Base-by-base conservation (phyloP, 495 filamentous ascomycete species). In the Tetracladium marchalianum region DNA sequence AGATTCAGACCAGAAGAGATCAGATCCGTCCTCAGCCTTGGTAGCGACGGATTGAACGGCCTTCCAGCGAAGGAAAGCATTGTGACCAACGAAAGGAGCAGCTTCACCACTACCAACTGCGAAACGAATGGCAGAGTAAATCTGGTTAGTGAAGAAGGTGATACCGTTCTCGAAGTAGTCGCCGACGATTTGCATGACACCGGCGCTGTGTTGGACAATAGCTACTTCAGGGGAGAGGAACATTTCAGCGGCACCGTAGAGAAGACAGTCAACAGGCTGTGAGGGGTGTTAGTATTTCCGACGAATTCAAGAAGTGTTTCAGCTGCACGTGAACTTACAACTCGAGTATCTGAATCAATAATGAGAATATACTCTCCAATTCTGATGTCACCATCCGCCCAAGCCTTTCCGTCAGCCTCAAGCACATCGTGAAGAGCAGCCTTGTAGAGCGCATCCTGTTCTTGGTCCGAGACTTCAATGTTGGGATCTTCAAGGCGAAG, bases 141-240 rank as follows among this genome's bases (percentile, higher is more conserved):
- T 77, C 5, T 85, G 67, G 51, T 85, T 77, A 9, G 82, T 86
- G 61, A 86, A 84, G 67, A 81, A 86, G 3, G 80, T 82, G 52
- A 85, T 77, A 11, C 70, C 76, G 43, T 68, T 71, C 55, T 80
- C 76, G 46, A 81, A 81, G 50, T 70, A 77, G 51, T 70, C 72
- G 39, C 67, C 54, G 4, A 70, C 68, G 22, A 85, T 81, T 49
- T 83, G 74, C 81, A 84, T 83, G 39, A 85, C 81, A 16, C 81
- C 81, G 13, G 80, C 80, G 10, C 70, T 66, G 57, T 75, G 82
- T 56, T 85, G 81, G 41, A 83, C 62, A 54, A 85, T 81, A 18
- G 76, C 81, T 39, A 85, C 78, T 58, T 85, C 73, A 4, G 82
- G 81, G 11, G 74, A 78, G 44, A 71, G 71, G 51, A 82, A 74